Evolutionary conservation across 352 stramenopile species (phyloP), one percentile per base, ranked within the genome.

Genomic region (Globisporangium abappressorium): DNA sequence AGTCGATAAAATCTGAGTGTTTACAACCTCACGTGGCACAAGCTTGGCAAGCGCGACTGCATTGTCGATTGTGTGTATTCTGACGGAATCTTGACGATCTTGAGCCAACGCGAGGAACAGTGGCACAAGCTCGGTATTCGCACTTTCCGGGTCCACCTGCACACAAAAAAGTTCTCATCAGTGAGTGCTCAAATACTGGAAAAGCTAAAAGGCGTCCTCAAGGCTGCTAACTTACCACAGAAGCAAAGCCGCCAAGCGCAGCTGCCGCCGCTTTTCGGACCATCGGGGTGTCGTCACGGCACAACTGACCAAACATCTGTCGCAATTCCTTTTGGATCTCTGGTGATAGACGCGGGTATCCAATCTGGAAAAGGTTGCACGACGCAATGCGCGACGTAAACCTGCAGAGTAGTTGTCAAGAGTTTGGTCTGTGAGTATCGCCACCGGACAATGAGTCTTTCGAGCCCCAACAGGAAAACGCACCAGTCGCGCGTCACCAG

Each of bases 41-140:
- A 99, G 80, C 30, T 79, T 82, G 5, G 97, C 97, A 64, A 99
- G 92, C 1, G 85, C 88, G 18, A 99, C 91, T 69, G 96, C 98
- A 73, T 99, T 99, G 72, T 98, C 94, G 54, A 98, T 96, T 20
- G 95, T 98, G 75, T 99, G 97, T 79, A 99, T 92, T 70, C 97
- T 81, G 24, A 99, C 97, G 2, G 92, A 98, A 74, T 99, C 98
- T 73, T 98, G 93, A 14, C 97, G 92, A 72, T 98, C 95, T 63
- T 88, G 81, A 18, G 88, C 82, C 43, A 98, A 76, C 30, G 76
- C 70, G 15, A 90, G 71, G 70, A 97, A 98, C 15, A 97, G 73
- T 51, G 89, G 87, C 55, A 98, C 63, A 68, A 98, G 77, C 47
- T 97, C 87, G n/a, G 70, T 60, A 22, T 71, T 83, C 12, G 85